Base-by-base conservation (phyloP, 2,329 filamentous ascomycete species). In the Colletotrichum aenigma region DNA sequence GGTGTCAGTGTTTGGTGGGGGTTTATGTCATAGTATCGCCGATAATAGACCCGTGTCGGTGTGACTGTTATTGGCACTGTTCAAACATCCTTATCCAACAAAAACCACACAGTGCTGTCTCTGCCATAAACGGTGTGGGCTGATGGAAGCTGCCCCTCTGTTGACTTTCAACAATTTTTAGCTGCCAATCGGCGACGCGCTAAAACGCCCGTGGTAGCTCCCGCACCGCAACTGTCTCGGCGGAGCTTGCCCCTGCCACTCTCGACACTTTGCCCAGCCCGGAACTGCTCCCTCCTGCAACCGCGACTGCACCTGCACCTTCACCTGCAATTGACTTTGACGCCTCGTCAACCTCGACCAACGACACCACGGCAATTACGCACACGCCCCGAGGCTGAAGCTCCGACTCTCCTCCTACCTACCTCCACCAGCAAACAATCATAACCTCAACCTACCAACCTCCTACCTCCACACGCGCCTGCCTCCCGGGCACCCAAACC, bases 81-180 rank as follows among this genome's bases (percentile, higher is more conserved):
- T 13, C 8, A 24, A 24, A 24, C 24, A 24, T 24, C 24, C 24
- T 24, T 4, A 24, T 24, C 24, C 24, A 4, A n/a, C n/a, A n/a
- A n/a, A n/a, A n/a, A n/a, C n/a, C n/a, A n/a, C n/a, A 24, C 76
- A 61, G 76, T 77, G 61, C 13, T 8, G 13, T 3, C 2, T 9
- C 3, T 2, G 1, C 0, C 3, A 7, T 13, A 6, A 8, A 68
- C 66, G 18, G 70, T 74, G 56, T 60, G 74, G 74, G 34, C 28
- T 69, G 68, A 67, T 21, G 43, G 36, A 21, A 58, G 64, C 68
- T 77, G 71, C 76, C 76, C 76, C 76, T 78, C 76, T 78, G 75
- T 78, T 77, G 76, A 77, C 76, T 77, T 77, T 71, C 67, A 76
- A 77, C 74, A 71, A 64, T 76, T 77, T 77, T 74, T 73, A 69